These are phyloP conservation scores for Corylus heterophylla DNA, from an alignment of 306 rosid genomes.

Conservation along the genomic window DNA sequence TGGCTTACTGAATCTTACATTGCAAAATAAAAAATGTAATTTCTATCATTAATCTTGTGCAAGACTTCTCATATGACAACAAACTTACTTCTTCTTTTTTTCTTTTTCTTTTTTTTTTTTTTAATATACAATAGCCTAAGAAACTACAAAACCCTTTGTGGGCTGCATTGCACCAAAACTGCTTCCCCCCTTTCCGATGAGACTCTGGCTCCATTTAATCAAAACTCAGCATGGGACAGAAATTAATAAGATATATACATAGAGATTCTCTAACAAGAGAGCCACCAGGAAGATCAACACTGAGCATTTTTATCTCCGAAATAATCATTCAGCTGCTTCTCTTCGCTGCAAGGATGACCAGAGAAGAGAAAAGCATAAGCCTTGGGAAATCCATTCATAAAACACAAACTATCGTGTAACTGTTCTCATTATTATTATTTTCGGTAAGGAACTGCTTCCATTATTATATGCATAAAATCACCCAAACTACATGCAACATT, in stretches of 20 bases:
- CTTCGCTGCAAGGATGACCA: slow-evolving; percentile 51
- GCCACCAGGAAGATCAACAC: neutral
- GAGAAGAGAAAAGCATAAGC: slow-evolving; percentile 21
- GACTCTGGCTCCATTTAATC: slow-evolving; percentile 8
- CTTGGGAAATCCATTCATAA: neutral
- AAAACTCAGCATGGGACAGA: slow-evolving; percentile 5
- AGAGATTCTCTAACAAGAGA: slow-evolving; percentile 16
- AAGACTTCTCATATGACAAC: too few species aligned
- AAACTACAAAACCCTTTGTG: too few species aligned
- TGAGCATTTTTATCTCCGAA: neutral
- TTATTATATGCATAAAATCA: neutral
- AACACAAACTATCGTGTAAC: neutral
- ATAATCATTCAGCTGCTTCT: slow-evolving; percentile 31
- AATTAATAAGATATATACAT: neutral
- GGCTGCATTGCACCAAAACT: slow-evolving; percentile 16
- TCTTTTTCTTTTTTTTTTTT: neutral
- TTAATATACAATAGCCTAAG: slow-evolving; percentile 15
- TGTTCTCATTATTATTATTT: neutral
- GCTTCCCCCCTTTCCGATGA: slow-evolving; percentile 14
- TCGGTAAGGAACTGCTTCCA: neutral
- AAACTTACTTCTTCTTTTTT: too few species aligned
- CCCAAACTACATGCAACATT: neutral
- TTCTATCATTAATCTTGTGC: too few species aligned
- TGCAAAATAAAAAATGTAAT: too few species aligned
- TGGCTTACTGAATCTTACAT: too few species aligned